Evolutionary conservation across 805 yeast genomes (phyloP).

Genomic region (Peterozyma toletana): DNA sequence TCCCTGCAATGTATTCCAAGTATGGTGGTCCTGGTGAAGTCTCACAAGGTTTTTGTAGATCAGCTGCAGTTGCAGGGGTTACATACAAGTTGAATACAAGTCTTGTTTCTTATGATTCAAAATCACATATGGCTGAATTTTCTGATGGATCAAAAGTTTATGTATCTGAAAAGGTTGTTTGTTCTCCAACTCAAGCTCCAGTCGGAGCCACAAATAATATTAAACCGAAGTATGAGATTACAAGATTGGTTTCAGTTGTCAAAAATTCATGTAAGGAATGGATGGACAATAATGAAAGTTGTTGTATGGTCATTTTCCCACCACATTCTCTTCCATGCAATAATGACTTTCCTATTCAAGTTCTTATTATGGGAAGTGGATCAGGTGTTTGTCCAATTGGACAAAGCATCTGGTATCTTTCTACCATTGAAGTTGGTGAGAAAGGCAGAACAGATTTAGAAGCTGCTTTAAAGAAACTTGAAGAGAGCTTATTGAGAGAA

Average conservation of each 20-base stretch:
- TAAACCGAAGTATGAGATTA: conserved; percentile 45
- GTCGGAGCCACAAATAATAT: conserved; percentile 32
- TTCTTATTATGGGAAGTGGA: conserved; percentile 78
- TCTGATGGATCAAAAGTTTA: conserved; percentile 69
- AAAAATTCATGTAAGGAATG: conserved; percentile 85
- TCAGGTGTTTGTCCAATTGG: conserved; percentile 84
- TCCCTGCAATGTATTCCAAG: conserved; percentile 87
- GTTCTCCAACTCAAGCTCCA: conserved; percentile 66
- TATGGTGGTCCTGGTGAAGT: conserved; percentile 96
- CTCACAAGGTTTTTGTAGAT: conserved; percentile 93
- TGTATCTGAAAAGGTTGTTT: conserved; percentile 72
- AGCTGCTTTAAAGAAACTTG: conserved; percentile 74
- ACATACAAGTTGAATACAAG: conserved; percentile 78
- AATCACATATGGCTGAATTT: conserved; percentile 58
- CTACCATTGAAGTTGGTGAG: conserved; percentile 64
- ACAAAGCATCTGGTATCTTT: conserved; percentile 85
- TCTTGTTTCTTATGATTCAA: conserved; percentile 58
- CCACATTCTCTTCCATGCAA: conserved; percentile 63
- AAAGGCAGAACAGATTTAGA: conserved; percentile 74
- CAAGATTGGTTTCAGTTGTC: conserved; percentile 76
- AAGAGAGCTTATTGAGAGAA: conserved; percentile 74
- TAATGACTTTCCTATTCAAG: conserved; percentile 76
- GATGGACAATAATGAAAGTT: conserved; percentile 79
- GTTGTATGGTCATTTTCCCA: conserved; percentile 90
- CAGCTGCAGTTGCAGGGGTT: conserved; percentile 97